Evolutionary conservation across 306 rosid genomes (phyloP).

Genomic region (Rosa lucieae): DNA sequence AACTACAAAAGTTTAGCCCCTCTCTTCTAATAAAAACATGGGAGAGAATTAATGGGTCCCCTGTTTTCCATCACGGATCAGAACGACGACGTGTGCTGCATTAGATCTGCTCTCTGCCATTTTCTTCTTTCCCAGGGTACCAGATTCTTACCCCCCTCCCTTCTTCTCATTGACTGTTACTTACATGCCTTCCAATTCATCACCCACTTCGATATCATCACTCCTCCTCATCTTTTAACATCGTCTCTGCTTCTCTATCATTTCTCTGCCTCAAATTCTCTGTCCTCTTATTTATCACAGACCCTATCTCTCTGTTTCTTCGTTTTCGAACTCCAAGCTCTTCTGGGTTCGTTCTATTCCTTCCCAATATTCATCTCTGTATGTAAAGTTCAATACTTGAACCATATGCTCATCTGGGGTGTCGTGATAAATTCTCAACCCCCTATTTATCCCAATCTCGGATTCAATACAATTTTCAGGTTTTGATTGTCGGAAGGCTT

Average conservation of each 20-base stretch:
- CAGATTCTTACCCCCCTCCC: too few relatives aligned
- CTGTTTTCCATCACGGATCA: neutral
- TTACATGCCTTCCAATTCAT: too few relatives aligned
- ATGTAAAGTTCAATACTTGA: neutral
- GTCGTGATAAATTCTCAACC: neutral
- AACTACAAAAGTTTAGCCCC: too few relatives aligned
- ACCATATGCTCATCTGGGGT: neutral
- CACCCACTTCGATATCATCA: too few relatives aligned
- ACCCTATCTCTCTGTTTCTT: neutral
- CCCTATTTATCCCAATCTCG: neutral
- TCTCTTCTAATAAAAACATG: too few relatives aligned
- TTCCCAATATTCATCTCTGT: neutral
- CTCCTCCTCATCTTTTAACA: neutral
- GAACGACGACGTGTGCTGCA: neutral
- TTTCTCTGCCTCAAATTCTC: neutral
- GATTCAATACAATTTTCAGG: neutral
- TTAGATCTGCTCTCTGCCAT: neutral
- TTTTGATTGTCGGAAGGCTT: neutral
- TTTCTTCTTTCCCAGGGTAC: neutral
- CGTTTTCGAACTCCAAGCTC: neutral
- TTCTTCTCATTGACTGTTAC: neutral
- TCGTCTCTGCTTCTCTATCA: neutral
- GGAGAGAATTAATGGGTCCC: neutral
- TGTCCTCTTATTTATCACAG: neutral
- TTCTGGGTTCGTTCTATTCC: conserved; percentile 3